These are phyloP conservation scores for Pestalotiopsis sp. DNA, from an alignment of 2,329 filamentous ascomycete species.

Conservation along the genomic window DNA sequence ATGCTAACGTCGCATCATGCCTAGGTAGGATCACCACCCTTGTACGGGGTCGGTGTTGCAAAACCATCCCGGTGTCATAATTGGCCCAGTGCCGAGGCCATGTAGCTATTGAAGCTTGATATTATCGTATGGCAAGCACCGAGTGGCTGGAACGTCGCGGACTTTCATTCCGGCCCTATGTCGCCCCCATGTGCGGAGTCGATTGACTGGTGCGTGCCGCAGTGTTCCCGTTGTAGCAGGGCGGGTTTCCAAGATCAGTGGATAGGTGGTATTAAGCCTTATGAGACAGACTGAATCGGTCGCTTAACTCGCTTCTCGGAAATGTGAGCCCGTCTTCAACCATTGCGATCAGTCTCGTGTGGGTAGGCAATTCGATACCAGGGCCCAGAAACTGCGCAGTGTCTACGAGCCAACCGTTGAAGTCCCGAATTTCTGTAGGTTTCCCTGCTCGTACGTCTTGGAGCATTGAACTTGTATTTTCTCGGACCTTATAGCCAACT, in stretches of 20 bases:
- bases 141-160: background rate
- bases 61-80: background rate
- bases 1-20: background rate
- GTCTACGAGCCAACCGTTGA: constrained; percentile 62
- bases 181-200: background rate
- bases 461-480: constrained; percentile 65
- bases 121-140: background rate
- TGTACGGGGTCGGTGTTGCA: background rate
- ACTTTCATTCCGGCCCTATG: background rate
- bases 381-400: constrained; percentile 42
- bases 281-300: background rate
- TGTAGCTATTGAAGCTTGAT: background rate
- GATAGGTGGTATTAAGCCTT: background rate
- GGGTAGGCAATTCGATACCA: constrained; percentile 37
- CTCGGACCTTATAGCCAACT: constrained; percentile 49
- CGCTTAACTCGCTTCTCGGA: background rate
- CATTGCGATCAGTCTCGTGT: constrained; percentile 45
- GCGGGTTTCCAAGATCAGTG: background rate
- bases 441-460: constrained; percentile 58
- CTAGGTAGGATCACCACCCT: background rate
- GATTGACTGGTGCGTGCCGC: background rate
- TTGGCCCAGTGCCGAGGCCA: background rate
- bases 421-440: constrained; percentile 58
- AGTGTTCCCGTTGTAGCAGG: background rate
- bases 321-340: constrained; percentile 37